phyloP scores from a whole-genome alignment of 2,329 filamentous ascomycete species.

The Cladophialophora carrionii region DNA sequence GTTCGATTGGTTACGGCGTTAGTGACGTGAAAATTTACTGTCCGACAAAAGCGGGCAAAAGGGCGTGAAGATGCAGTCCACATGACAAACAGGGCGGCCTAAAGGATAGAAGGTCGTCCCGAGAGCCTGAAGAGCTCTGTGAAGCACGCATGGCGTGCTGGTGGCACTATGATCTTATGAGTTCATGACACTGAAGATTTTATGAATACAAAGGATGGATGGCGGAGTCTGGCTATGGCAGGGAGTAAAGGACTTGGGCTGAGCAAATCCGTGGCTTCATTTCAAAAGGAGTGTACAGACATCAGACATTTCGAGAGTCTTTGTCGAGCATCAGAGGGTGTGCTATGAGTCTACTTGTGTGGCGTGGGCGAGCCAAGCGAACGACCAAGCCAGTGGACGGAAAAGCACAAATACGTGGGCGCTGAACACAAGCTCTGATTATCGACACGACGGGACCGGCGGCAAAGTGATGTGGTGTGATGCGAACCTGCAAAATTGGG shows the following conservation, averaged over 20 bases:
- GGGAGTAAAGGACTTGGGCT: neutral
- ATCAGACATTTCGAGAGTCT: neutral
- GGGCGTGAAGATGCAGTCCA: neutral
- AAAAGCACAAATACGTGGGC: neutral
- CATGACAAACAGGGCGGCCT: neutral
- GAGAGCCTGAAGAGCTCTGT: neutral
- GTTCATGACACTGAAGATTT: slow-evolving; percentile 13
- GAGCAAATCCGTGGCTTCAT: neutral
- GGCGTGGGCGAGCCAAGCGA: neutral
- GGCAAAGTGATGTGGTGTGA: neutral
- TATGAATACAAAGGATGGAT: slow-evolving; percentile 9
- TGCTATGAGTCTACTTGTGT: neutral
- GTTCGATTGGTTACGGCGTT: slow-evolving; percentile 49
- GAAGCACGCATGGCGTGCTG: slow-evolving; percentile 4
- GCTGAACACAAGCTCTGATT: neutral
- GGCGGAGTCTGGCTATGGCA: slow-evolving; percentile 6
- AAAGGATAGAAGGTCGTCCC: neutral
- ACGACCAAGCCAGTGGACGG: neutral
- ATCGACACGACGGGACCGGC: neutral
- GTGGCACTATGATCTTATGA: slow-evolving; percentile 15
- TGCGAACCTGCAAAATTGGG: neutral
- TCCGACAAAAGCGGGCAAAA: neutral
- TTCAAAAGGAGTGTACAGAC: neutral
- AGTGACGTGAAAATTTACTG: slow-evolving; percentile 11
- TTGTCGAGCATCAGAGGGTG: neutral